These are phyloP conservation scores for Acanthamoeba polyphaga DNA, from an alignment of 208 protist species.

Conservation along the genomic window DNA sequence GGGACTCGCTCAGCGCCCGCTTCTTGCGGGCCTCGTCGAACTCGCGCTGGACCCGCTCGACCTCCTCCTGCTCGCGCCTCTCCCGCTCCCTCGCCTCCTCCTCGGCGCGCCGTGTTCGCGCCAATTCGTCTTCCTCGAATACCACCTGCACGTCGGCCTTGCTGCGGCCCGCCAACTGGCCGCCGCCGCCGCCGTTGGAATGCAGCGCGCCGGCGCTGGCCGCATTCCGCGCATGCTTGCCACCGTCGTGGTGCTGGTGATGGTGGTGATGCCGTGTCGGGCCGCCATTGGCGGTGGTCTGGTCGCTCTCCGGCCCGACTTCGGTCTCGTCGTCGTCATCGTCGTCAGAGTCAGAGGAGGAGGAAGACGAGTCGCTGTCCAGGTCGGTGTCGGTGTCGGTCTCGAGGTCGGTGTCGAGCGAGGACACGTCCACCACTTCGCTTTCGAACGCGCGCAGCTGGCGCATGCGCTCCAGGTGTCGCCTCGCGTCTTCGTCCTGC, in stretches of 20 bases:
- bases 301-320: background rate
- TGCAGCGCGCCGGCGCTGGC: no score
- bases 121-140: background rate
- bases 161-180: no score
- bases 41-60: background rate
- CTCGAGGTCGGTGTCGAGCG: slow-evolving; percentile 10
- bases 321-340: background rate
- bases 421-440: background rate
- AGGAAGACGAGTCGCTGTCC: slow-evolving; percentile 11
- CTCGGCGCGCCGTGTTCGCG: background rate
- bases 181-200: no score
- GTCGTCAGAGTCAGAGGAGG: background rate
- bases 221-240: no score
- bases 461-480: background rate
- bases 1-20: background rate
- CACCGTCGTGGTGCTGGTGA: no score
- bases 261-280: no score
- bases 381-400: slow-evolving; percentile 2
- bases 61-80: background rate
- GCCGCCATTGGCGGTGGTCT: no score
- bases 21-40: slow-evolving; percentile 5
- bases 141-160: background rate
- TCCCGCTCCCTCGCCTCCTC: background rate
- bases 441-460: background rate
- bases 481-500: no score